Evolutionary conservation across 441 rosid genomes (phyloP), one percentile per base, ranked within the genome.

Genomic region (Jatropha multifida): DNA sequence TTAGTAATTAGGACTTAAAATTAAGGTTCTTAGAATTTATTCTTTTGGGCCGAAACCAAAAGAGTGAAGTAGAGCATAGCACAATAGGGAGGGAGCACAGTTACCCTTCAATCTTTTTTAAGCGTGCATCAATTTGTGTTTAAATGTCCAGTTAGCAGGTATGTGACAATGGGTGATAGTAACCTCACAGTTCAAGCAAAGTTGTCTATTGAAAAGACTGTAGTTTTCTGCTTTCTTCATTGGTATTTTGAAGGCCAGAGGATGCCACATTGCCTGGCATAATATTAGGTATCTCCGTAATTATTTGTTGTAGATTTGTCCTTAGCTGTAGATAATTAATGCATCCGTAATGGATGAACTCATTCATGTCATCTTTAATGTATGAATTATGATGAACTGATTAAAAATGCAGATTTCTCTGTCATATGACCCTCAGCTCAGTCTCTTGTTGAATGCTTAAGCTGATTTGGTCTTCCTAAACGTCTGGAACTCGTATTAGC

Each of bases 401-500:
- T 52, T 4, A 52, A 3, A 10, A 48, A 48, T 17, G 6, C 15
- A 52, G 58, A 56, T 27, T 3, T 37, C 38, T 4, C 17, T 26
- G 7, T 18, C 23, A 27, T 72, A 42, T 61, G 15, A 51, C 15
- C 14, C 61, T 18, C 38, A 20, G 13, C 49, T 48, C 60, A 20
- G 44, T 38, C 70, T 52, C 13, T 73, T 27, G 37, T 52, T 64
- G 62, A 64, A 40, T 51, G 62, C 60, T 12, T 73, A 40, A 40
- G 62, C 61, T 64, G 69, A 63, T 62, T 52, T 73, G 52, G 18
- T 32, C 69, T 73, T 64, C 62, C 63, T 18, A 48, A 20, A 65
- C 26, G 40, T 42, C 71, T 55, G 40, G 64, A 60, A 10, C 64
- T 51, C 23, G 18, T 11, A 46, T 27, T 14, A 12, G 13, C 48